Evolutionary conservation across 106 monocot genomes (phyloP), one percentile per base, ranked within the genome.

Genomic region (Dendrobium chrysotoxum): DNA sequence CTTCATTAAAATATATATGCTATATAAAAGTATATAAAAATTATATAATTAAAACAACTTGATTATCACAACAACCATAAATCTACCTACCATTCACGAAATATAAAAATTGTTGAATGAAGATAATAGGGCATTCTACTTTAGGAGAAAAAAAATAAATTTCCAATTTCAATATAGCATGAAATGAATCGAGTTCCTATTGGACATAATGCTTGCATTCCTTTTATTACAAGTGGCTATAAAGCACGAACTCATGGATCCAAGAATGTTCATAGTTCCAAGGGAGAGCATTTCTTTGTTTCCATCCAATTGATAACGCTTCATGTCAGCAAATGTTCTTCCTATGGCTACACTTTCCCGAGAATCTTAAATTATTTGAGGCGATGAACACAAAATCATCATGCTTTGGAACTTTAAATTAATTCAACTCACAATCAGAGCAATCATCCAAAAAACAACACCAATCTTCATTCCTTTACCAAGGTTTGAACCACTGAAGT

Each of bases 241-340:
- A 39, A 89, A 88, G 80, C 94, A 94, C 55, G 94, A 94, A 82
- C 89, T 85, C 88, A 94, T 70, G 5, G 94, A 94, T 54, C 94
- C 94, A 41, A 84, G 80, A 18, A 94, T 77, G 61, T 94, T 94
- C 94, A 94, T 94, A 0, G 86, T 82, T 75, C 94, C 94, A 74
- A 94, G 76, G 1, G 91, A 91, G 3, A 94, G 78, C 94, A 94
- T 94, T 80, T 94, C 94, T 61, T 90, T 90, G 85, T 94, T 94
- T 76, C 94, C 94, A 82, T 94, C 92, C 68, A 94, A 76, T n/a
- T 89, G 86, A 65, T 94, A 94, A 78, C 90, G 91, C 80, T 90
- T 92, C 80, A 91, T 82, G 13, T 85, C 78, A 28, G 94, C 91
- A 81, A 94, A 94, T 77, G 94, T 92, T 80, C 94, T 90, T 39